These are phyloP conservation scores for Dinochytrium kinnereticum DNA, from an alignment of 371 early-diverging fungal genomes.

Conservation along the genomic window DNA sequence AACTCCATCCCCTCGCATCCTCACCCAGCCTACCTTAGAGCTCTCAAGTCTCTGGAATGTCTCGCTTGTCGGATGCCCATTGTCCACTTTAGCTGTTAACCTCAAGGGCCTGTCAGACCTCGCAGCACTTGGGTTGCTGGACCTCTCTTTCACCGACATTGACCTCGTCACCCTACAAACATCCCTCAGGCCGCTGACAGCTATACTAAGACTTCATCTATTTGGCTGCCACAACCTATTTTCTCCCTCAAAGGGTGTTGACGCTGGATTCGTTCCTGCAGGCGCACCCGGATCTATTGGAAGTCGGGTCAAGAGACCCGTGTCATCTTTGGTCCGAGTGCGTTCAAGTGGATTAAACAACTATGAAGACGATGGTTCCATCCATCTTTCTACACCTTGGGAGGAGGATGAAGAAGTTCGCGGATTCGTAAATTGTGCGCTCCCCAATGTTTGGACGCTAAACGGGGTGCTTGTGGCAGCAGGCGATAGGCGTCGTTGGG, in stretches of 20 bases:
- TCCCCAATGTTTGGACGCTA: slow-evolving; percentile 37
- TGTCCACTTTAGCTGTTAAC: slow-evolving; percentile 3
- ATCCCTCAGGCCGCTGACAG: slow-evolving; percentile 12
- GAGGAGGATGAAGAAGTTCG: slow-evolving; percentile 16
- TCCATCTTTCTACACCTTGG: too few species aligned
- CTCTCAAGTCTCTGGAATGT: background rate
- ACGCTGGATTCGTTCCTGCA: background rate
- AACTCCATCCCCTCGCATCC: too few species aligned
- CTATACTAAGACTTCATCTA: slow-evolving; percentile 29
- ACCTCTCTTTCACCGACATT: slow-evolving; percentile 30
- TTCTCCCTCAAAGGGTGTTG: background rate
- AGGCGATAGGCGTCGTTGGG: slow-evolving; percentile 29
- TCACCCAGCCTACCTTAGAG: background rate
- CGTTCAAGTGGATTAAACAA: too few species aligned
- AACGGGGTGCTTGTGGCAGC: slow-evolving; percentile 22
- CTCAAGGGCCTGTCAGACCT: slow-evolving; percentile 12
- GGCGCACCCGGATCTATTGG: background rate
- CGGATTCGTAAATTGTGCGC: slow-evolving; percentile 26
- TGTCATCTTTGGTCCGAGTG: background rate
- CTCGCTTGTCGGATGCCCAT: background rate
- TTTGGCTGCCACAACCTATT: slow-evolving; percentile 29
- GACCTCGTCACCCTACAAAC: slow-evolving; percentile 16
- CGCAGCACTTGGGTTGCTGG: slow-evolving; percentile 29
- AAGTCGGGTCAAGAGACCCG: slow-evolving; percentile 6
- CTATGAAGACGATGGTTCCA: too few species aligned